These are phyloP conservation scores for Pseudovirgaria hyperparasitica DNA, from an alignment of 2,329 filamentous ascomycete genomes.

Conservation along the genomic window DNA sequence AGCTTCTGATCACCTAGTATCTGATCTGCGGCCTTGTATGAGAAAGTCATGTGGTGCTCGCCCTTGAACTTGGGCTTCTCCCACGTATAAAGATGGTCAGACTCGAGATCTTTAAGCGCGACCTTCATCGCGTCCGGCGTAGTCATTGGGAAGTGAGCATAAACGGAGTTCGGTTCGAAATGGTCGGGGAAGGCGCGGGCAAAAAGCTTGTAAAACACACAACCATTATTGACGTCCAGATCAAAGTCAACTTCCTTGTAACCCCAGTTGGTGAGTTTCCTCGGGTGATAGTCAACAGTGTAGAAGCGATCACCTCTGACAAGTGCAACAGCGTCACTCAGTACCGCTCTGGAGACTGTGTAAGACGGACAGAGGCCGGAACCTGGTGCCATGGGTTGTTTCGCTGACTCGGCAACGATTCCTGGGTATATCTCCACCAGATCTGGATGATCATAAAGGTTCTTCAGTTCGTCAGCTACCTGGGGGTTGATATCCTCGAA, in stretches of 20 bases:
- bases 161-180: conserved; percentile 66
- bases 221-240: conserved; percentile 62
- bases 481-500: conserved; percentile 81
- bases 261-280: conserved; percentile 72
- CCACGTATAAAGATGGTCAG: conserved; percentile 58
- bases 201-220: conserved; percentile 75
- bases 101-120: conserved; percentile 55
- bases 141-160: conserved; percentile 65
- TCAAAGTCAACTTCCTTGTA: conserved; percentile 65
- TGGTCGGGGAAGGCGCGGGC: conserved; percentile 67
- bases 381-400: conserved; percentile 53
- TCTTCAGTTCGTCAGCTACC: conserved; percentile 49
- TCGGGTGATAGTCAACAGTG: conserved; percentile 58
- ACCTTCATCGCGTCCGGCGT: conserved; percentile 59
- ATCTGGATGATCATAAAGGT: conserved; percentile 60
- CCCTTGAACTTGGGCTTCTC: conserved; percentile 41
- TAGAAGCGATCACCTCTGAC: conserved; percentile 70
- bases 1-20: conserved; percentile 47
- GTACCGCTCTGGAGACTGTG: conserved; percentile 62
- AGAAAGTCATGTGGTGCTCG: conserved; percentile 39
- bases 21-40: conserved; percentile 48
- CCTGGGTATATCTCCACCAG: conserved; percentile 72
- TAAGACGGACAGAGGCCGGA: conserved; percentile 65
- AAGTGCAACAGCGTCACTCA: conserved; percentile 68
- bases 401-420: conserved; percentile 62